Conservation (phyloP, 129 eudicot species). For the Flaveria ramosissima region DNA sequence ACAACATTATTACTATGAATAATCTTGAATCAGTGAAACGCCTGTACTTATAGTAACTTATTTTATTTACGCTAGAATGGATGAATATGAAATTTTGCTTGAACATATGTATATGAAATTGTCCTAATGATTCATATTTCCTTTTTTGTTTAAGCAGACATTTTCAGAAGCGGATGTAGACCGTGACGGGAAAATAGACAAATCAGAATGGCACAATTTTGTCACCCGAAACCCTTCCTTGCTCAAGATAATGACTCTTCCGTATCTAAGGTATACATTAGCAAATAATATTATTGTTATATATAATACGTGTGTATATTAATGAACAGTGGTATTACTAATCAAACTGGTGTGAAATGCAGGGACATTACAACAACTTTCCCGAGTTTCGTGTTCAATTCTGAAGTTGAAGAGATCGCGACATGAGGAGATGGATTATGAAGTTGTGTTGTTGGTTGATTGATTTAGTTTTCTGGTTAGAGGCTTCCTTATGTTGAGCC, state of each 20-base stretch:
- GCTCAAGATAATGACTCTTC: slow-evolving; percentile 94
- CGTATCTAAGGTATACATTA: slow-evolving; percentile 69
- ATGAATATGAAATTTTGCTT: background rate
- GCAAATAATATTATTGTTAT: background rate
- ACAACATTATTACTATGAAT: background rate
- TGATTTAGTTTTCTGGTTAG: background rate
- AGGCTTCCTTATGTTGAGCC: slow-evolving; percentile 20
- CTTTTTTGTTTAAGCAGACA: slow-evolving; percentile 51
- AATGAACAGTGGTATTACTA: background rate
- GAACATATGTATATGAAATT: background rate
- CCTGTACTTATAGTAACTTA: background rate
- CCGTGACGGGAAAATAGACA: slow-evolving; percentile 82
- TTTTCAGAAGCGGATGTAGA: slow-evolving; percentile 81
- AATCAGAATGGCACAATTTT: slow-evolving; percentile 82
- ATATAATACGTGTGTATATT: background rate
- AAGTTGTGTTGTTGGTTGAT: slow-evolving; percentile 12
- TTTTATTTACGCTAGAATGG: background rate
- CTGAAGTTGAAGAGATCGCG: slow-evolving; percentile 89
- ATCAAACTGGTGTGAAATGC: slow-evolving; percentile 28
- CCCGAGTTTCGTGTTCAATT: slow-evolving; percentile 92
- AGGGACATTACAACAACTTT: slow-evolving; percentile 96
- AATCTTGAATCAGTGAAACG: background rate
- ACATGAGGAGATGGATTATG: slow-evolving; percentile 38
- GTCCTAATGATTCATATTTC: background rate
- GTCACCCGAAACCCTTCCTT: slow-evolving; percentile 81